phyloP scores from a whole-genome alignment of 257 asterid genomes.

The Penstemon eatonii region DNA sequence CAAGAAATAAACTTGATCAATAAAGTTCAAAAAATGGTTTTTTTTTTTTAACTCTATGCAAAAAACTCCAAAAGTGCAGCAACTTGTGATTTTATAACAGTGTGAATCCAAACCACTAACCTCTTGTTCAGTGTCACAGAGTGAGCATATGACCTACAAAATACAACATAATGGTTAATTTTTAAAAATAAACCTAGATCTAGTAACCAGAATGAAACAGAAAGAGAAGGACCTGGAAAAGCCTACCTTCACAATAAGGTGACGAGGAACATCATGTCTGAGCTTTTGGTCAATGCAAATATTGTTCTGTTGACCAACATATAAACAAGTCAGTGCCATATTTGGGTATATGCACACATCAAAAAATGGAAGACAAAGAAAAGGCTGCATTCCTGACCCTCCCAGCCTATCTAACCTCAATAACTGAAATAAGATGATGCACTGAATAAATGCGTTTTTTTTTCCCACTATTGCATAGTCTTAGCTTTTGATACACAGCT shows the following conservation, averaged over 20 bases:
- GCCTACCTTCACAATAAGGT: slow-evolving; percentile 61
- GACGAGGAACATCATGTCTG: slow-evolving; percentile 85
- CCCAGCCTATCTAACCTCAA: slow-evolving; percentile 1
- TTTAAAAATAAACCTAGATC: background rate
- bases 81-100: background rate
- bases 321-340: slow-evolving; percentile 10
- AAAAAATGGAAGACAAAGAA: background rate
- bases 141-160: slow-evolving; percentile 76
- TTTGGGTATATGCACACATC: background rate
- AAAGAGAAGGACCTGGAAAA: slow-evolving; percentile 5
- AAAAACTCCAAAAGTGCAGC: background rate
- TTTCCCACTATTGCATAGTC: background rate
- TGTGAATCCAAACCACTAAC: slow-evolving; percentile 36
- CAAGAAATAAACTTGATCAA: background rate
- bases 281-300: slow-evolving; percentile 53
- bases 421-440: background rate
- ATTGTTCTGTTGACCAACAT: slow-evolving; percentile 51
- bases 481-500: background rate
- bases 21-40: background rate
- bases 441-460: background rate
- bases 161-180: slow-evolving; percentile 4
- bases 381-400: background rate
- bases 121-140: slow-evolving; percentile 88
- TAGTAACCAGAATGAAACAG: background rate
- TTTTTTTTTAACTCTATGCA: background rate